phyloP scores from a whole-genome alignment of 176 grass and related monocot species.

The Carex cristatella region DNA sequence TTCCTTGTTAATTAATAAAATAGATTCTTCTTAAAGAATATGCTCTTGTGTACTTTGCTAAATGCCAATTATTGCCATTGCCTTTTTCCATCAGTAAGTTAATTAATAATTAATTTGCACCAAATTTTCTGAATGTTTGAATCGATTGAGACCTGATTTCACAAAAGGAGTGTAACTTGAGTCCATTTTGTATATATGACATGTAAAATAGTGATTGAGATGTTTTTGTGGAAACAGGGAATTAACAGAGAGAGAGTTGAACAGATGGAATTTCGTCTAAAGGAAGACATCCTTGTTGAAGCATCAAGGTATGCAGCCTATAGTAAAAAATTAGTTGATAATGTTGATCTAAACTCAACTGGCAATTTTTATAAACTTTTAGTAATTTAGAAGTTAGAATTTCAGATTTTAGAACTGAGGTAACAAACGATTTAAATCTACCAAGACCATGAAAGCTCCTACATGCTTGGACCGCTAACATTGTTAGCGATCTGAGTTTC shows the following conservation, averaged over 20 bases:
- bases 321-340: slow-evolving; percentile 11
- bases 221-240: slow-evolving; percentile 46
- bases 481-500: background rate
- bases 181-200: background rate
- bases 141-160: background rate
- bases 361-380: slow-evolving; percentile 1
- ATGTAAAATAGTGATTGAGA: background rate
- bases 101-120: background rate
- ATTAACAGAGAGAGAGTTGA: slow-evolving; percentile 96
- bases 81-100: background rate
- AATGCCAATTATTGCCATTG: background rate
- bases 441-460: background rate
- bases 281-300: slow-evolving; percentile 95
- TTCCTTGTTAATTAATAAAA: background rate
- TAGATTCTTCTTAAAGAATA: background rate
- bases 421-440: background rate
- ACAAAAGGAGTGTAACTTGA: background rate
- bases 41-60: background rate
- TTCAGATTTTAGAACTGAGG: background rate
- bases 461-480: background rate
- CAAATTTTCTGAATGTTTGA: background rate
- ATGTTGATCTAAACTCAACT: slow-evolving; percentile 3
- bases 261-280: slow-evolving; percentile 98
- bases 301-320: slow-evolving; percentile 54
- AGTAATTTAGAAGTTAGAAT: background rate